Base-by-base conservation (phyloP, 495 filamentous ascomycete species). In the Neurospora sp. region DNA sequence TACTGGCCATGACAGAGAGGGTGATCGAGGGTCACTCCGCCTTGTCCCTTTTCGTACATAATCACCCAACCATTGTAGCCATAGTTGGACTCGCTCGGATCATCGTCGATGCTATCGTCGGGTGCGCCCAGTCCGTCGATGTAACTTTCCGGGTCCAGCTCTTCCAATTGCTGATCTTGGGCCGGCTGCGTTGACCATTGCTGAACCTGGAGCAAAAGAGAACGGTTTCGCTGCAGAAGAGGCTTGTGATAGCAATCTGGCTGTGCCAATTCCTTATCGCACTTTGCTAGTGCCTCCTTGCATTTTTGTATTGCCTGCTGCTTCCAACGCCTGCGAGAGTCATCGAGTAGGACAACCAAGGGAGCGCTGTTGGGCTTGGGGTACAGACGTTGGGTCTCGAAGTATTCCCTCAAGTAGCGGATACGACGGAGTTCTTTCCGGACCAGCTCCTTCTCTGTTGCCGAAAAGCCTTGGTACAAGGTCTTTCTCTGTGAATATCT, bases 61-160 rank as follows among this genome's bases (percentile, higher is more conserved):
- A 77, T 75, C 11, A 79, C 22, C 77, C 77, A 79, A 1, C 77
- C 77, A 46, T 76, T 79, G 74, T 79, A 77, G 6, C 77, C 77
- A 46, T 79, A 79, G 69, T 79, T 73, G 2, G 73, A 41, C 41
- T 76, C 59, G 39, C 71, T 18, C 14, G 76, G 71, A 69, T 79
- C 70, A 39, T 79, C 77, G 65, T 79, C 77, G 4, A 75, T 38
- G 31, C 22, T 69, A 61, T 78, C 77, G 40, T 76, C 74, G 39
- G 68, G 39, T 1, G 73, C 74, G 5, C 76, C 73, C 16, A 76
- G 70, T 5, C 71, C 74, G 3, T 48, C 20, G 46, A 78, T 76
- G 74, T 76, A 78, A 40, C 31, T 74, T 12, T 75, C 76, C 9
- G 76, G 74, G 9, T 68, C 71, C 9, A 78, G 68, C 4, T 68